Conservation (phyloP, 129 eudicot genomes). For the Apium graveolens region DNA sequence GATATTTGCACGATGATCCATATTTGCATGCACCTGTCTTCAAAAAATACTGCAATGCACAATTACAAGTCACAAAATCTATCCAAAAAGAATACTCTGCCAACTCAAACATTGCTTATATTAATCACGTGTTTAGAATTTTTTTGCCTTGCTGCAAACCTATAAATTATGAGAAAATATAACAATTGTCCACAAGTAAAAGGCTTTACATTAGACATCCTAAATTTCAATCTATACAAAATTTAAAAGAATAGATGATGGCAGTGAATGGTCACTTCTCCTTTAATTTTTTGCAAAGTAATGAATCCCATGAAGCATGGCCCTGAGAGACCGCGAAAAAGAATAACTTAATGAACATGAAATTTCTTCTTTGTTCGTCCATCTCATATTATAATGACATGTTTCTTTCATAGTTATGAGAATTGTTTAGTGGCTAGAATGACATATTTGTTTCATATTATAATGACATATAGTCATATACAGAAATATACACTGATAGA, state of each 20-base stretch:
- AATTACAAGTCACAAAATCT: slow-evolving; percentile 6
- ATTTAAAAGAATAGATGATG: not conserved
- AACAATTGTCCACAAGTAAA: too few species aligned
- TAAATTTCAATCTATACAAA: not conserved
- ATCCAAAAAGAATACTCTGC: not conserved
- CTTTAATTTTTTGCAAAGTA: not conserved
- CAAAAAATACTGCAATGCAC: slow-evolving; percentile 58
- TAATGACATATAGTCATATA: not conserved
- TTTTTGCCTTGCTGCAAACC: too few species aligned
- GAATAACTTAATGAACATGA: not conserved
- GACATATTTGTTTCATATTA: too few species aligned
- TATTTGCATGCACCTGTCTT: slow-evolving; percentile 90
- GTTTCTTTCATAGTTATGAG: too few species aligned
- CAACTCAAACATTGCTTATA: not conserved
- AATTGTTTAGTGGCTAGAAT: too few species aligned
- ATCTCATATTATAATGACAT: too few species aligned
- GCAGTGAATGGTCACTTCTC: not conserved
- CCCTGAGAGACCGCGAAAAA: not conserved
- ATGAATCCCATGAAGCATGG: not conserved
- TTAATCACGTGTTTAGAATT: not conserved
- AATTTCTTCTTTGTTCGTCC: not conserved
- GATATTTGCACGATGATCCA: slow-evolving; percentile 82
- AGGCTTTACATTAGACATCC: not conserved
- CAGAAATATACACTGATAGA: not conserved
- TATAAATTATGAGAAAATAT: too few species aligned